These are phyloP conservation scores for Scedosporium minutisporum DNA, from an alignment of 2,329 filamentous ascomycete species.

Conservation along the genomic window DNA sequence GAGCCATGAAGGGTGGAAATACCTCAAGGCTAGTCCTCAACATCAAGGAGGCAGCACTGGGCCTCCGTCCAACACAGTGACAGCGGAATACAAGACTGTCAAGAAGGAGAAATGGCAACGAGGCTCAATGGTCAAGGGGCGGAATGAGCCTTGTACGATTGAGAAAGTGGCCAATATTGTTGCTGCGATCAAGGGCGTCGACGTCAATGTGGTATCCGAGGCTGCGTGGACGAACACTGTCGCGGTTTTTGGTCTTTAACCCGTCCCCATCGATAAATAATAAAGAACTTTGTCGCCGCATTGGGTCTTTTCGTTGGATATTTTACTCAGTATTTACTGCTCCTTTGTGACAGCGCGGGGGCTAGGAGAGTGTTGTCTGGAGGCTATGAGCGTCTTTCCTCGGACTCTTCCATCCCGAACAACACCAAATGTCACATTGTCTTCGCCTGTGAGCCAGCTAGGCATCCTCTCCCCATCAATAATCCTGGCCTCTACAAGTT, in stretches of 20 bases:
- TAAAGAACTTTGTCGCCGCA: not conserved
- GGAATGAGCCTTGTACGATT: conserved; percentile 88
- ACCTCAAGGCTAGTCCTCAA: conserved; percentile 26
- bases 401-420: conserved; percentile 58
- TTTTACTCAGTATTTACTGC: no score
- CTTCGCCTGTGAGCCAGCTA: conserved; percentile 84
- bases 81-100: conserved; percentile 67
- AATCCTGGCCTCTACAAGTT: conserved; percentile 66
- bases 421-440: conserved; percentile 64
- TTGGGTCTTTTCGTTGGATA: conserved; percentile 6
- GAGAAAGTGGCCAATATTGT: conserved; percentile 80
- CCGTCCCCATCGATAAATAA: conserved; percentile 17
- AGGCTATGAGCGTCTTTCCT: conserved; percentile 23
- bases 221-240: conserved; percentile 76
- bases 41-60: conserved; percentile 1
- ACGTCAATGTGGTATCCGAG: conserved; percentile 75
- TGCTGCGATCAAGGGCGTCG: conserved; percentile 72
- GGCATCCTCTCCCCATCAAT: conserved; percentile 73
- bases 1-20: conserved; percentile 75
- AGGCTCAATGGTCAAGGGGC: conserved; percentile 83
- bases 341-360: no score
- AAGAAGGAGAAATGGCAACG: conserved; percentile 95
- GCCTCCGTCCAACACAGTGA: conserved; percentile 32
- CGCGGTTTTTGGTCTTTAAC: conserved; percentile 64
- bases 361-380: no score